Conservation (phyloP, 169 alveolate species). For the Plasmodium berghei region DNA sequence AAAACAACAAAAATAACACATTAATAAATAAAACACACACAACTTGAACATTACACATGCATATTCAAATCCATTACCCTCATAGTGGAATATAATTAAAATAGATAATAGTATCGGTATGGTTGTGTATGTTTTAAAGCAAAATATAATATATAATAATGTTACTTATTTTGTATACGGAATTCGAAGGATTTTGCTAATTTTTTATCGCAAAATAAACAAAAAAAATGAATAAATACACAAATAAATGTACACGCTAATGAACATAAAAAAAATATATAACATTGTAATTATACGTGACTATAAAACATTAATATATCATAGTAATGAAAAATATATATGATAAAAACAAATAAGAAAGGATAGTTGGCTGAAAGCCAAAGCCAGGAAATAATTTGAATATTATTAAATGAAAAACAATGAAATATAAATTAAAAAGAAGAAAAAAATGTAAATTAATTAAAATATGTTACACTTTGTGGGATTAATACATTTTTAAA, state of each 20-base stretch:
- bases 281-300: too few species aligned
- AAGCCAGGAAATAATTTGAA: not conserved
- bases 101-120: too few species aligned
- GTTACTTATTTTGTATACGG: slow-evolving; percentile 2
- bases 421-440: slow-evolving; percentile 13
- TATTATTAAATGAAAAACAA: slow-evolving; percentile 15
- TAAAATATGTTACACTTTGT: slow-evolving; percentile 31
- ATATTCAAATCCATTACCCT: too few species aligned
- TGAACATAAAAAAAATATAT: too few species aligned
- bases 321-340: not conserved
- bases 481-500: not conserved
- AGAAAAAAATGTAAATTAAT: slow-evolving; percentile 20
- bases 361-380: not conserved
- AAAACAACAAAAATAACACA: too few species aligned
- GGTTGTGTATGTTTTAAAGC: slow-evolving; percentile 22
- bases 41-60: too few species aligned
- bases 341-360: not conserved
- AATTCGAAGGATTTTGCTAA: slow-evolving; percentile 12
- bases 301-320: too few species aligned
- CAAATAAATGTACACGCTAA: too few species aligned
- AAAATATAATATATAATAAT: slow-evolving; percentile 1
- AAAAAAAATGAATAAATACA: not conserved
- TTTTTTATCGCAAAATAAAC: slow-evolving; percentile 13
- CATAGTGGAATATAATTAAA: too few species aligned
- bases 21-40: too few species aligned